Percentiles rank a stretch among this genome's conserved stretches.
Conservation (phyloP, 2,329 filamentous ascomycete species). For the Macrophomina phaseolina region DNA sequence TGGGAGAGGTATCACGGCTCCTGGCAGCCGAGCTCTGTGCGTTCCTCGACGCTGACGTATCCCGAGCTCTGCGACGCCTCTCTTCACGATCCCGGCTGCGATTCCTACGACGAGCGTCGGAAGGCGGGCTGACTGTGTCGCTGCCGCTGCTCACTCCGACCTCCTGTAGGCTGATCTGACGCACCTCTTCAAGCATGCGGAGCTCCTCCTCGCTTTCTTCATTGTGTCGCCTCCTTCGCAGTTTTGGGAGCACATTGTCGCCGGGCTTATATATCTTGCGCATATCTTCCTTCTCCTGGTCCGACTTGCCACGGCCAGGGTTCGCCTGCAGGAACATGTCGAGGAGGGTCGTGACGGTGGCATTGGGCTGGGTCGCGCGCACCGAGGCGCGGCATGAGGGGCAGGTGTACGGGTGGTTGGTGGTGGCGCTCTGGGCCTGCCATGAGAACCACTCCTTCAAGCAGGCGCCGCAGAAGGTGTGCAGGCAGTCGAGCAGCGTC, state of each 20-base stretch:
- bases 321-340: constrained; percentile 86
- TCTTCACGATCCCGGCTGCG: constrained; percentile 37
- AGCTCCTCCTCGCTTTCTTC: constrained; percentile 70
- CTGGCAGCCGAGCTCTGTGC: background rate
- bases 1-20: constrained; percentile 2
- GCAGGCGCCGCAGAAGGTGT: constrained; percentile 95
- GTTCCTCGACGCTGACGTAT: background rate
- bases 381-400: constrained; percentile 89
- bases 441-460: constrained; percentile 94
- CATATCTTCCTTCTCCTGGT: constrained; percentile 78
- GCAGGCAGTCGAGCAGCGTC: constrained; percentile 89
- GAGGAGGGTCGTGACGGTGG: constrained; percentile 84
- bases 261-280: constrained; percentile 78
- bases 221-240: constrained; percentile 53
- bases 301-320: constrained; percentile 72
- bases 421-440: constrained; percentile 68
- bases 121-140: constrained; percentile 46
- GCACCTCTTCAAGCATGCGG: constrained; percentile 72
- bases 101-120: constrained; percentile 42
- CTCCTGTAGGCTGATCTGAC: constrained; percentile 75
- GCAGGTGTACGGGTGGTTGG: constrained; percentile 74
- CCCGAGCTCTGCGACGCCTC: constrained; percentile 27
- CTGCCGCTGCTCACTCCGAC: constrained; percentile 54
- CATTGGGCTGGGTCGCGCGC: constrained; percentile 86
- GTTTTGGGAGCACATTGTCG: constrained; percentile 75